These are phyloP conservation scores for Paradendryphiella salina DNA, from an alignment of 2,329 filamentous ascomycete species.

Conservation along the genomic window DNA sequence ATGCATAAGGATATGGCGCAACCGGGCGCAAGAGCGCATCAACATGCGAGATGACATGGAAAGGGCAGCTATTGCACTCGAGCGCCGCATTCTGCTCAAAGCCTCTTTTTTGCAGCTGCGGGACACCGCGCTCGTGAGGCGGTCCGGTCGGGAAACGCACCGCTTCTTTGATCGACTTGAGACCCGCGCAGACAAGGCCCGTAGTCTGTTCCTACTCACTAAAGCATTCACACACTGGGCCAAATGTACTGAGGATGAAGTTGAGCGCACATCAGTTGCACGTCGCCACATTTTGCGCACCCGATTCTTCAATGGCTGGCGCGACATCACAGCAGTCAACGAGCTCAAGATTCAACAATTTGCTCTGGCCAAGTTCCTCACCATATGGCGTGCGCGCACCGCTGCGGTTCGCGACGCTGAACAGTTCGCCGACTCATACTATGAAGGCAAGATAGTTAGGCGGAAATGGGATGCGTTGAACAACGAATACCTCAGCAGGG, in stretches of 20 bases:
- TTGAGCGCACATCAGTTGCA: constrained; percentile 67
- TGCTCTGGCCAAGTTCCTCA: constrained; percentile 58
- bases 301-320: constrained; percentile 71
- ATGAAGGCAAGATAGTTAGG: constrained; percentile 41
- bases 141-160: constrained; percentile 53
- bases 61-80: constrained; percentile 51
- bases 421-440: constrained; percentile 33
- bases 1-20: constrained; percentile 53
- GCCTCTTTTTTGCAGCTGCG: constrained; percentile 54
- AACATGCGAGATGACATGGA: constrained; percentile 28
- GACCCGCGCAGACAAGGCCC: constrained; percentile 63
- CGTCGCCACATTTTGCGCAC: constrained; percentile 70
- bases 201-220: constrained; percentile 66
- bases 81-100: constrained; percentile 56
- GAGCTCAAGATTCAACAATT: constrained; percentile 58
- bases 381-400: constrained; percentile 55
- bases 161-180: constrained; percentile 61
- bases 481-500: constrained; percentile 42
- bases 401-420: constrained; percentile 44
- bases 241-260: constrained; percentile 64
- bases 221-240: constrained; percentile 73
- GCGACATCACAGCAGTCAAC: constrained; percentile 65
- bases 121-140: constrained; percentile 38
- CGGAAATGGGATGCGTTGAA: constrained; percentile 45
- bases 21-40: constrained; percentile 39